Percentiles rank a stretch among this genome's conserved stretches.
phyloP scores from a whole-genome alignment of 2,329 filamentous ascomycete genomes.

The Zymoseptoria passerinii region DNA sequence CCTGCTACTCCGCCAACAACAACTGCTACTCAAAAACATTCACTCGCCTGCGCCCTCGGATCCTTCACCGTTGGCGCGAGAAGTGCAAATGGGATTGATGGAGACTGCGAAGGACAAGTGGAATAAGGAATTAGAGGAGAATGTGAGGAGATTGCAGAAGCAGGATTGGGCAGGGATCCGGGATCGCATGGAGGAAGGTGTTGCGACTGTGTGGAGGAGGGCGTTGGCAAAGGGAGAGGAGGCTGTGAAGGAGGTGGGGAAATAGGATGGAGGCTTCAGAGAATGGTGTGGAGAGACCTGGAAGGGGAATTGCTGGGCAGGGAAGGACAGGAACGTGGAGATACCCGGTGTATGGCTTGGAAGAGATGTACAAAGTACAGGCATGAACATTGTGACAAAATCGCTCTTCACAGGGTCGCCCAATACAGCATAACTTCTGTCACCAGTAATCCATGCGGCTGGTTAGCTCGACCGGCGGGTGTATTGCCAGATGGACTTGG shows the following conservation, averaged over 20 bases:
- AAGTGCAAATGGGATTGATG: conserved; percentile 33
- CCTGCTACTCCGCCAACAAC: conserved; percentile 39
- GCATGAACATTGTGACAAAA: neutral
- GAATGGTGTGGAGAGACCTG: too few relatives aligned
- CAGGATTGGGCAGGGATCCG: conserved; percentile 36
- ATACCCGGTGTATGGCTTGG: neutral
- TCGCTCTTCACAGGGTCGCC: too few relatives aligned
- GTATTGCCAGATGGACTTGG: too few relatives aligned
- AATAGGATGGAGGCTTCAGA: neutral
- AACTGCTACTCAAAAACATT: conserved; percentile 36
- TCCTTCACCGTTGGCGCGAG: conserved; percentile 33
- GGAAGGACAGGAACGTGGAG: neutral
- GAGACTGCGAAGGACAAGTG: conserved; percentile 44
- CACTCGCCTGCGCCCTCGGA: conserved; percentile 36
- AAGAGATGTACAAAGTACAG: neutral
- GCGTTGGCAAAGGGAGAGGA: conserved; percentile 23
- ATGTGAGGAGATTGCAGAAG: conserved; percentile 36
- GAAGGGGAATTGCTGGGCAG: too few relatives aligned
- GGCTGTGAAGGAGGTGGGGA: conserved; percentile 7
- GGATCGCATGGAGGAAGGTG: conserved; percentile 35
- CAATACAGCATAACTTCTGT: too few relatives aligned
- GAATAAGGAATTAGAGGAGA: conserved; percentile 40
- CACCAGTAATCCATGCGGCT: too few relatives aligned
- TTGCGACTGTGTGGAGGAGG: conserved; percentile 26
- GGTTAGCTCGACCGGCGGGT: too few relatives aligned